A percentile compares a stretch with the other conserved stretches of the same genome.
These are phyloP conservation scores for Lentinula boryana DNA, from an alignment of 768 basidiomycete genomes.

Conservation along the genomic window DNA sequence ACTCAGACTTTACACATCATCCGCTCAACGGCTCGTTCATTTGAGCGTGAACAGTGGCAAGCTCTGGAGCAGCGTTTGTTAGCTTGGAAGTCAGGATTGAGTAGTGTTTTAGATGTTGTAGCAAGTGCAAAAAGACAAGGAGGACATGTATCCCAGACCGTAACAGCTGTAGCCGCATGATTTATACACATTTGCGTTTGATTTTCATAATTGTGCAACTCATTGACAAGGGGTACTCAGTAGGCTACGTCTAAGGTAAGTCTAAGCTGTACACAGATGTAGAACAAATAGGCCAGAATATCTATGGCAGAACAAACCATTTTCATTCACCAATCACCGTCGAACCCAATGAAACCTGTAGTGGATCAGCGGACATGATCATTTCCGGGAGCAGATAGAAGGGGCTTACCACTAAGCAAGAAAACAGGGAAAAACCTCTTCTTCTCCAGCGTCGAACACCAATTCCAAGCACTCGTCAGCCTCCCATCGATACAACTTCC, in stretches of 20 bases:
- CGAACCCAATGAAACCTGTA: slow-evolving; percentile 77
- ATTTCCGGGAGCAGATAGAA: neutral
- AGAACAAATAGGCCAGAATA: neutral
- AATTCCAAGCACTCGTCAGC: slow-evolving; percentile 88
- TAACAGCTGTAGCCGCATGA: slow-evolving; percentile 17
- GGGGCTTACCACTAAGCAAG: slow-evolving; percentile 59
- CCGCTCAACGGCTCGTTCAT: slow-evolving; percentile 68
- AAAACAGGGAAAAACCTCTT: slow-evolving; percentile 81
- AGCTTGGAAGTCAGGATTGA: slow-evolving; percentile 74
- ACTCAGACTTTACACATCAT: slow-evolving; percentile 67
- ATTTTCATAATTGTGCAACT: neutral
- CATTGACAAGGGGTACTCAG: neutral
- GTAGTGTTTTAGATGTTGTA: slow-evolving; percentile 66
- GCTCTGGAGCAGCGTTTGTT: slow-evolving; percentile 64
- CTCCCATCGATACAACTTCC: slow-evolving; percentile 83
- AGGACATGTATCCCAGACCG: slow-evolving; percentile 19
- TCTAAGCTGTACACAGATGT: neutral
- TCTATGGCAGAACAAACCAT: neutral
- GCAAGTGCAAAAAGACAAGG: slow-evolving; percentile 45
- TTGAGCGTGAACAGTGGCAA: slow-evolving; percentile 78
- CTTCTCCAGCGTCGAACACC: slow-evolving; percentile 83
- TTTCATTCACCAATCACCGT: slow-evolving; percentile 68
- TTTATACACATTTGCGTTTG: neutral
- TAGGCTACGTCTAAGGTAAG: neutral
- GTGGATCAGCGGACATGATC: neutral